phyloP scores from a whole-genome alignment of 345 rosid genomes.

The Brassica carinata region DNA sequence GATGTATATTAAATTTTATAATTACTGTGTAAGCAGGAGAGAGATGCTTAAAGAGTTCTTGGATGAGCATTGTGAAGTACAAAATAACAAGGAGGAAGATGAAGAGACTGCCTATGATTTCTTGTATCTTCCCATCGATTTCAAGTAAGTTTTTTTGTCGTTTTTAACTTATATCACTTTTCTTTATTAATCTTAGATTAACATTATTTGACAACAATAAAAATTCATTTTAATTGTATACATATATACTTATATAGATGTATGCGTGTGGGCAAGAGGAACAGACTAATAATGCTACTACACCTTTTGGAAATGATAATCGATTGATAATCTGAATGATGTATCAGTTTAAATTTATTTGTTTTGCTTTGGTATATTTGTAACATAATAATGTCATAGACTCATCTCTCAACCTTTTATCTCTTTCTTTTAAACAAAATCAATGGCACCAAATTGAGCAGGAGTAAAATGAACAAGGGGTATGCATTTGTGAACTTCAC shows the following conservation, averaged over 20 bases:
- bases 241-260: neutral
- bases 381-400: neutral
- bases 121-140: slow-evolving; percentile 73
- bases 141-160: slow-evolving; percentile 43
- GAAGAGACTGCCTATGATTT: slow-evolving; percentile 61
- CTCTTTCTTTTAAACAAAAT: neutral
- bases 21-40: slow-evolving; percentile 44
- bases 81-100: slow-evolving; percentile 39
- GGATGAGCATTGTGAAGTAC: slow-evolving; percentile 55
- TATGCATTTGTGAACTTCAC: slow-evolving; percentile 87
- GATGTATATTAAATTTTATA: neutral
- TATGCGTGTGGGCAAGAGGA: neutral
- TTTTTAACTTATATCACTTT: neutral
- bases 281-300: slow-evolving; percentile 4
- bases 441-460: slow-evolving; percentile 30
- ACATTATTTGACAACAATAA: neutral
- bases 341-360: neutral
- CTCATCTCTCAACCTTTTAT: neutral
- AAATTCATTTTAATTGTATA: neutral
- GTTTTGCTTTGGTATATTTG: neutral
- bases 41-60: slow-evolving; percentile 58
- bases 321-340: neutral
- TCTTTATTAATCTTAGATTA: neutral
- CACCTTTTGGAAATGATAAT: slow-evolving; percentile 17
- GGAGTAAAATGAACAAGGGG: slow-evolving; percentile 62